A percentile compares a stretch with the other conserved stretches of the same genome.
Evolutionary conservation across 176 grass and related monocot genomes (phyloP).

Genomic region (Saccharum officinarum): DNA sequence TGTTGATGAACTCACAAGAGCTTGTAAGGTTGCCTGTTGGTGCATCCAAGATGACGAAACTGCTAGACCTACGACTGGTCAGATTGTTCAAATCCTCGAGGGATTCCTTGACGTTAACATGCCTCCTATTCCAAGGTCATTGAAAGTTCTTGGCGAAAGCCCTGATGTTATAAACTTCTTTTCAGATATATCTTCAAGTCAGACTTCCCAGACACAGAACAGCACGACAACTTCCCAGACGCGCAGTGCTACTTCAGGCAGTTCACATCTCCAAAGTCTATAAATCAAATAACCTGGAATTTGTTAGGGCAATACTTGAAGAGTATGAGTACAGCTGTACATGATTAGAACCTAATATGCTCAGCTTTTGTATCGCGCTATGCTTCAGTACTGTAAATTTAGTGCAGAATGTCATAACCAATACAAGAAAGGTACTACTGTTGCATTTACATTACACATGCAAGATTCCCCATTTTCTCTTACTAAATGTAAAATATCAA

Average conservation of each 20-base stretch:
- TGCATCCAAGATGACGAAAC: slow-evolving; percentile 93
- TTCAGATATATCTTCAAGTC: slow-evolving; percentile 58
- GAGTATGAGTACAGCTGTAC: slow-evolving; percentile 18
- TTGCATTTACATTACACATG: neutral
- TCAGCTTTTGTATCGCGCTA: slow-evolving; percentile 5
- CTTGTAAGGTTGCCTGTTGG: slow-evolving; percentile 87
- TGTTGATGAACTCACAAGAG: slow-evolving; percentile 61
- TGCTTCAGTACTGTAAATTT: slow-evolving; percentile 23
- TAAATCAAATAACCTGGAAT: slow-evolving; percentile 33
- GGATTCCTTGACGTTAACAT: slow-evolving; percentile 71
- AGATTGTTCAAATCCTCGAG: slow-evolving; percentile 81
- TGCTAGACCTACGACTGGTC: slow-evolving; percentile 63
- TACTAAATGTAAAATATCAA: neutral
- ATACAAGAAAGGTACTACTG: neutral
- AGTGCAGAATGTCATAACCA: slow-evolving; percentile 7
- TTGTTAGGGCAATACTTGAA: slow-evolving; percentile 16
- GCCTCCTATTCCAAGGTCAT: slow-evolving; percentile 71
- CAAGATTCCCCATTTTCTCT: neutral
- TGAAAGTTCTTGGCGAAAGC: slow-evolving; percentile 58
- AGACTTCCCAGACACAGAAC: slow-evolving; percentile 40
- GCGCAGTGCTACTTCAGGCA: slow-evolving; percentile 33
- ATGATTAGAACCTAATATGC: slow-evolving; percentile 28
- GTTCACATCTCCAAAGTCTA: slow-evolving; percentile 28
- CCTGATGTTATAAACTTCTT: slow-evolving; percentile 78
- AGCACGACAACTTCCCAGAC: slow-evolving; percentile 51